Evolutionary conservation across 495 filamentous ascomycete species (phyloP), one percentile per base, ranked within the genome.

Genomic region (Neurospora sp.): DNA sequence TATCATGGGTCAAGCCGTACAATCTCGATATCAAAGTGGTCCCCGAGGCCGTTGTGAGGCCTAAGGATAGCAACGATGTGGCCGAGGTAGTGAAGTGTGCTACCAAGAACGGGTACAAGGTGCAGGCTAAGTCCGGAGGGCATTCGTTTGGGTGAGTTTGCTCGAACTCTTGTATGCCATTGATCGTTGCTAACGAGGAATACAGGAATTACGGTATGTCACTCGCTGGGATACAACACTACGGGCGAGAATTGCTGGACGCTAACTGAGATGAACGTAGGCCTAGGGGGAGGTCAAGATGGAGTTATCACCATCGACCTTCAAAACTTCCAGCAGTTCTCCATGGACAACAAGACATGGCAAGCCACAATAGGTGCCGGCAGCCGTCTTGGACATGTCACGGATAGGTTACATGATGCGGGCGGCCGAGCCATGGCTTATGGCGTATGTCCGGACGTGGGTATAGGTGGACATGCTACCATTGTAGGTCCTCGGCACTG

Each of bases 401-500:
- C 87, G 1, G 71, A 83, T 20, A 83, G 74, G 44, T 80, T 94
- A n/a, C 88, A 87, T 74, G 79, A 87, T 37, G 85, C 88, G 70
- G 91, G 90, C 1, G 82, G 87, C 37, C 83, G 91, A 8, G 91
- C 90, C 16, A 86, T 94, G 6, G 78, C 91, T 0, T 92, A 92
- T 74, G 91, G 90, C 20, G 88, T 87, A 14, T 91, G 87, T 72
- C 86, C 90, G 37, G 81, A 81, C 6, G 82, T 86, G n/a, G 93
- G 93, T 18, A 86, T 91, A 27, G 91, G 89, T 31, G 93, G 93
- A 6, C 93, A 95, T 78, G 85, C 87, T 69, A 90, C 90, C 12
- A 86, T 88, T 74, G 86, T 84, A 74, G 9, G 74, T 45, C 16
- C n/a, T 12, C 53, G 22, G 27, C 20, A 35, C 53, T 18, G 2